Conservation (phyloP, 75 land plant genomes). For the Sequoiadendron giganteum region DNA sequence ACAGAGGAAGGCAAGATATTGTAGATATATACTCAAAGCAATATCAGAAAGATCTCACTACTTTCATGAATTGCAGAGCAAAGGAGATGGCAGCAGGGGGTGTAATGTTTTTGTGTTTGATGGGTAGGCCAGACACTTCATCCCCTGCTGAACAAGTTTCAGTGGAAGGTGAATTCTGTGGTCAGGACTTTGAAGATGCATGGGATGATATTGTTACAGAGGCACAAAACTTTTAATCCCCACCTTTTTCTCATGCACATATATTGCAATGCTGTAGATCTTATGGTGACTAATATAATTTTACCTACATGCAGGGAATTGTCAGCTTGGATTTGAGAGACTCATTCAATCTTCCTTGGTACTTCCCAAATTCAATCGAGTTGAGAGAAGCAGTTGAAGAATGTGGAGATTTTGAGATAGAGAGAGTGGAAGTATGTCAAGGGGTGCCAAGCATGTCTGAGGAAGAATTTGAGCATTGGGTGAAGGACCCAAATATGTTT, state of each 20-base stretch:
- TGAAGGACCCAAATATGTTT: not conserved
- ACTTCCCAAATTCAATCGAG: constrained; percentile 12
- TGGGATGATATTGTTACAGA: constrained; percentile 9
- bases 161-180: constrained; percentile 6
- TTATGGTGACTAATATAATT: not conserved
- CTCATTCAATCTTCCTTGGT: constrained; percentile 14
- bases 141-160: not conserved
- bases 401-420: constrained; percentile 9
- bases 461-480: not conserved
- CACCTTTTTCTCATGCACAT: no score
- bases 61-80: constrained; percentile 2
- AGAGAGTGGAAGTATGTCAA: constrained; percentile 1
- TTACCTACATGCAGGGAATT: not conserved
- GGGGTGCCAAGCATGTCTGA: not conserved
- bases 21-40: constrained; percentile 5
- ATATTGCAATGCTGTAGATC: not conserved
- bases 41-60: not conserved
- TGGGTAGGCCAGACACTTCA: not conserved
- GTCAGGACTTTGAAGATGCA: not conserved
- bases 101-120: constrained; percentile 6
- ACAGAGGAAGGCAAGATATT: constrained; percentile 3
- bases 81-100: constrained; percentile 10
- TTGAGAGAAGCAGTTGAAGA: constrained; percentile 5
- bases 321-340: constrained; percentile 10
- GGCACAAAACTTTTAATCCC: not conserved